phyloP scores from a whole-genome alignment of 164 flowering plant genomes.

The Magnolia changhungtana region DNA sequence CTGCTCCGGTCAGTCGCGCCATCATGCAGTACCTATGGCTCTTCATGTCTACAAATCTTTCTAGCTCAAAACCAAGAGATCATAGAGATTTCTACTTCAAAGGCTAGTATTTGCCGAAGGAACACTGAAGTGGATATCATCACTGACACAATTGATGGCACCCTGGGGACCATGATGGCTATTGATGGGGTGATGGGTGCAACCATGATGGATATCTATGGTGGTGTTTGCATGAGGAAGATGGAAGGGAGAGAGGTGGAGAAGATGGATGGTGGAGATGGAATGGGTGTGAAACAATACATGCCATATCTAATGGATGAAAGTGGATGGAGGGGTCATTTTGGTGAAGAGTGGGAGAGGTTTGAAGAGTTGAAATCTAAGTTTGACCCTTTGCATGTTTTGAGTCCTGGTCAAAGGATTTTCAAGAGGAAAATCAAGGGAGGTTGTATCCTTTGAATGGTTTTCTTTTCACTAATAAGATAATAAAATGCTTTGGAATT shows the following conservation, averaged over 20 bases:
- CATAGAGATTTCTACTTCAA: slow-evolving; percentile 4
- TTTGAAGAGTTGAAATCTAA: slow-evolving; percentile 11
- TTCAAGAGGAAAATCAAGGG: slow-evolving; percentile 11
- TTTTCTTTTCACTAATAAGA: too few species aligned
- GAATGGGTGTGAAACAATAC: slow-evolving; percentile 15
- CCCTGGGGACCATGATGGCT: background rate
- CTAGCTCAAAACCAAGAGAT: slow-evolving; percentile 13
- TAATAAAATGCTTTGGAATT: too few species aligned
- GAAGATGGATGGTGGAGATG: background rate
- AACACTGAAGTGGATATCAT: background rate
- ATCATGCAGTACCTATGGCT: background rate
- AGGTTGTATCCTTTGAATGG: too few species aligned
- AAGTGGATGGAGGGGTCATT: slow-evolving; percentile 16
- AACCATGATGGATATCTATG: background rate
- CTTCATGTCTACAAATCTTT: slow-evolving; percentile 5
- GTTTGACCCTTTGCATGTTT: slow-evolving; percentile 13
- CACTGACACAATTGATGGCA: too few species aligned
- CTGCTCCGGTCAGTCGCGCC: slow-evolving; percentile 5
- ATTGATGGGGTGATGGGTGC: background rate
- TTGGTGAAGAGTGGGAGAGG: slow-evolving; percentile 16
- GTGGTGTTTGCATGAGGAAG: background rate
- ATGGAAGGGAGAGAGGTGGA: background rate
- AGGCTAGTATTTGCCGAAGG: background rate
- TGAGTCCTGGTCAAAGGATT: slow-evolving; percentile 20
- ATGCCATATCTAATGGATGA: slow-evolving; percentile 9